Conservation (phyloP, 305 asterid species). For the Plantago coronopus region DNA sequence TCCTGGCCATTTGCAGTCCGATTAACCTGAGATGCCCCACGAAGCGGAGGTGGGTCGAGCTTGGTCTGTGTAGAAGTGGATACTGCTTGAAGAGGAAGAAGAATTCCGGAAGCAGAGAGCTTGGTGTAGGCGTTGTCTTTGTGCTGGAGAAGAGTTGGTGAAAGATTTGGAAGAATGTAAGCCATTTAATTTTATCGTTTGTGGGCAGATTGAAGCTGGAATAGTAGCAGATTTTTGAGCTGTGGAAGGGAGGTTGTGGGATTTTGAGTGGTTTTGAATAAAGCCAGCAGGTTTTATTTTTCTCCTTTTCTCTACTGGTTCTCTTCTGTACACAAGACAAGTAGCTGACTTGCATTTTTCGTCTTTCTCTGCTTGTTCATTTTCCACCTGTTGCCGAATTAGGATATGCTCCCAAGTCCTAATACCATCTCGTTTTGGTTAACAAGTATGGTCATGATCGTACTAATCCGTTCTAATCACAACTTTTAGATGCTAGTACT, state of each 20-base stretch:
- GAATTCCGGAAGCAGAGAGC: constrained; percentile 35
- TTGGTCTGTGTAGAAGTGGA: constrained; percentile 30
- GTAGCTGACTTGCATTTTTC: too few relatives aligned
- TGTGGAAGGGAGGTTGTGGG: constrained; percentile 17
- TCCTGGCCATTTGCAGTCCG: constrained; percentile 34
- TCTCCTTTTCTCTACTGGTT: neutral
- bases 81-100: constrained; percentile 25
- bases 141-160: constrained; percentile 47
- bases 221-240: neutral
- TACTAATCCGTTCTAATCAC: too few relatives aligned
- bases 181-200: constrained; percentile 39
- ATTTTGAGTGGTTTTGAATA: constrained; percentile 45
- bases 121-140: constrained; percentile 36
- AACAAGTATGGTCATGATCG: too few relatives aligned
- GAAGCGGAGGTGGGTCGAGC: constrained; percentile 40
- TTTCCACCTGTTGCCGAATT: too few relatives aligned
- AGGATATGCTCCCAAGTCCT: too few relatives aligned
- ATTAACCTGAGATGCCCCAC: constrained; percentile 38
- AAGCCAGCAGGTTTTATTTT: constrained; percentile 21
- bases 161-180: constrained; percentile 62
- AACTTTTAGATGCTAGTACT: too few relatives aligned
- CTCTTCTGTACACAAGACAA: too few relatives aligned
- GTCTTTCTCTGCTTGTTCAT: too few relatives aligned
- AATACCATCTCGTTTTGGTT: too few relatives aligned
- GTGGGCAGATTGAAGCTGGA: too few relatives aligned